A percentile compares a stretch with the other conserved stretches of the same genome.
phyloP scores from a whole-genome alignment of 2,329 filamentous ascomycete genomes.

The Xylaria sp. region DNA sequence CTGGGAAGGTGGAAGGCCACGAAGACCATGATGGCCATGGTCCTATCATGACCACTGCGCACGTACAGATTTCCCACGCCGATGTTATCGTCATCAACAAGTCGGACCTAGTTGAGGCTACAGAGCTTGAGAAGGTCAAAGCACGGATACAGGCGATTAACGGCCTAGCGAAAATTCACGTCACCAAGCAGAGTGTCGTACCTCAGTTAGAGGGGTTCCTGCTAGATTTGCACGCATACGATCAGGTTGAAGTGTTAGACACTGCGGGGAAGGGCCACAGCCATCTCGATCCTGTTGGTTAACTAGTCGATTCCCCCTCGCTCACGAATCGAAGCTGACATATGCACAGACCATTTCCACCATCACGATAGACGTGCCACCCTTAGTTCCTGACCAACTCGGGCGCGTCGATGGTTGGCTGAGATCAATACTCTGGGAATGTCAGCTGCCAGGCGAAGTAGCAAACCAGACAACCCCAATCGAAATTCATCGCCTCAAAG shows the following conservation, averaged over 20 bases:
- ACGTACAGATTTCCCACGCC: constrained; percentile 95
- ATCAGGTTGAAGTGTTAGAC: constrained; percentile 74
- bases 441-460: constrained; percentile 55
- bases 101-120: constrained; percentile 73
- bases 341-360: constrained; percentile 76
- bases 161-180: constrained; percentile 79
- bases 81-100: constrained; percentile 97
- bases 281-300: constrained; percentile 80
- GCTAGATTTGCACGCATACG: constrained; percentile 90
- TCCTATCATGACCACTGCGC: constrained; percentile 83
- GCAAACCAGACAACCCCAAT: constrained; percentile 49
- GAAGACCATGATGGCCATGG: constrained; percentile 57
- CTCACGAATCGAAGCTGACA: constrained; percentile 17
- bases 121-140: constrained; percentile 70
- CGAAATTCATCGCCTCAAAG: constrained; percentile 89
- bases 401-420: constrained; percentile 77
- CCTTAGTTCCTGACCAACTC: constrained; percentile 61
- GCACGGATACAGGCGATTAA: constrained; percentile 84
- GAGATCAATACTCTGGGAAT: constrained; percentile 82
- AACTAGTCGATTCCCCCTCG: neutral
- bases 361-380: constrained; percentile 68
- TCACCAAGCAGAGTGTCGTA: constrained; percentile 79
- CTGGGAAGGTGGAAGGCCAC: constrained; percentile 55
- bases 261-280: constrained; percentile 79
- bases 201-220: constrained; percentile 83